A percentile compares a stretch with the other conserved stretches of the same genome.
Conservation (phyloP, 2,329 filamentous ascomycete genomes). For the Ophioceras dolichostomum region DNA sequence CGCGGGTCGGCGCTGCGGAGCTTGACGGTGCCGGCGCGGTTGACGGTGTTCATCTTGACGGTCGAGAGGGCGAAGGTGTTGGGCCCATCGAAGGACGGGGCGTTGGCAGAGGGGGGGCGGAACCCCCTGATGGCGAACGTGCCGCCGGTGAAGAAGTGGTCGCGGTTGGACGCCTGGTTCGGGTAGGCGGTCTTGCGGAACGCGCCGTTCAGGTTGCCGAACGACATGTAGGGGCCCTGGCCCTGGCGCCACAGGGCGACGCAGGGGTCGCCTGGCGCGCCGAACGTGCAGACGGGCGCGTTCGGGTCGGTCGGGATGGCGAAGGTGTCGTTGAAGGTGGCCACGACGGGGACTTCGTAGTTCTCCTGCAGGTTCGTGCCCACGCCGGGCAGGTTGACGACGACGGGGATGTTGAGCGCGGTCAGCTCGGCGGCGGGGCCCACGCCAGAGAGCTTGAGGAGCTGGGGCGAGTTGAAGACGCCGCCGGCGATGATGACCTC, state of each 20-base stretch:
- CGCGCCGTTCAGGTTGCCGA: constrained; percentile 18
- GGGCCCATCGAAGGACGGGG: constrained; percentile 22
- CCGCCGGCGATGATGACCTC: constrained; percentile 40
- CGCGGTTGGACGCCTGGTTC: constrained; percentile 15
- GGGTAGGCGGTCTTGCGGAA: constrained; percentile 17
- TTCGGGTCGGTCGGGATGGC: neutral
- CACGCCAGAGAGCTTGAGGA: constrained; percentile 37
- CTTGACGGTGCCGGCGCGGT: constrained; percentile 47
- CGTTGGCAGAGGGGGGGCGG: constrained; percentile 20
- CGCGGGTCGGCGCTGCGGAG: constrained; percentile 50
- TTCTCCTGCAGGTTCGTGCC: constrained; percentile 49
- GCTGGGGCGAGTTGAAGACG: constrained; percentile 38
- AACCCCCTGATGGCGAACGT: constrained; percentile 26
- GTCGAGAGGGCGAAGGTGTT: constrained; percentile 26
- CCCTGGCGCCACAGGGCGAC: constrained; percentile 12
- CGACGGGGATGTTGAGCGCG: constrained; percentile 24
- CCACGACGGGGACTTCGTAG: constrained; percentile 33
- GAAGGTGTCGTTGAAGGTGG: constrained; percentile 5
- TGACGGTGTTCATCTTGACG: constrained; percentile 52
- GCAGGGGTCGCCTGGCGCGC: constrained; percentile 18
- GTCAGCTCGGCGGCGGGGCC: constrained; percentile 28
- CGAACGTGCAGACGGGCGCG: constrained; percentile 12
- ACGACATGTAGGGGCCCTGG: constrained; percentile 18
- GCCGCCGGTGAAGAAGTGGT: constrained; percentile 24
- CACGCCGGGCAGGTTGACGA: constrained; percentile 44